Evolutionary conservation across 129 eudicot genomes (phyloP).

Genomic region (Arctium lappa): DNA sequence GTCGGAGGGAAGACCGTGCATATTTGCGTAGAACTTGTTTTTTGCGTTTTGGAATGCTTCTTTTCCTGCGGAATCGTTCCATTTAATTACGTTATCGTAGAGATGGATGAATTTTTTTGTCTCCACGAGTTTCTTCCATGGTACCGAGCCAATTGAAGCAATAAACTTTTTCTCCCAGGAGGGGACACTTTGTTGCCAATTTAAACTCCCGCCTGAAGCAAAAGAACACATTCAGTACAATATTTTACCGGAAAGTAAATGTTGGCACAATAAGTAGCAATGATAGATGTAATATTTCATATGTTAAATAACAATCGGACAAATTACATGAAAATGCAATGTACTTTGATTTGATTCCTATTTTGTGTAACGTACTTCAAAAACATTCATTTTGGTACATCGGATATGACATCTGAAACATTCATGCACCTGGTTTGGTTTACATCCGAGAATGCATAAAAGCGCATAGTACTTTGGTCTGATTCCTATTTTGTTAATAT

Average conservation of each 20-base stretch:
- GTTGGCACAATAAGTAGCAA: neutral
- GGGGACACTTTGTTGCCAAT: conserved; percentile 55
- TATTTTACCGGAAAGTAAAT: neutral
- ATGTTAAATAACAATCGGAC: neutral
- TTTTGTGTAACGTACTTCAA: neutral
- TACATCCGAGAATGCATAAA: too few species aligned
- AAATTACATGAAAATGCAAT: neutral
- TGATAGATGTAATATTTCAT: too few species aligned
- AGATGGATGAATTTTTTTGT: conserved; percentile 46
- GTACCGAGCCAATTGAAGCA: conserved; percentile 47
- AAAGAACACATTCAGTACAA: neutral
- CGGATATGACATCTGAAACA: neutral
- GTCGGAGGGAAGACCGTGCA: conserved; percentile 50
- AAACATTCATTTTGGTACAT: neutral
- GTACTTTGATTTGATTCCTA: neutral
- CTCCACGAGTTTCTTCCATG: conserved; percentile 59
- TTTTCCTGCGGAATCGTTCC: conserved; percentile 80
- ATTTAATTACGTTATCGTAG: conserved; percentile 51
- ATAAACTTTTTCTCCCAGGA: conserved; percentile 74
- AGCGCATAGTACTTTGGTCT: neutral
- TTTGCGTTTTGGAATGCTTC: conserved; percentile 70
- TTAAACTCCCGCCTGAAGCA: conserved; percentile 39
- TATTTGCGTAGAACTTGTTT: conserved; percentile 54
- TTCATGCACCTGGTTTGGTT: neutral
- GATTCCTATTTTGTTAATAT: neutral